phyloP scores from a whole-genome alignment of 495 filamentous ascomycete species.

The Aspergillus biplanus region DNA sequence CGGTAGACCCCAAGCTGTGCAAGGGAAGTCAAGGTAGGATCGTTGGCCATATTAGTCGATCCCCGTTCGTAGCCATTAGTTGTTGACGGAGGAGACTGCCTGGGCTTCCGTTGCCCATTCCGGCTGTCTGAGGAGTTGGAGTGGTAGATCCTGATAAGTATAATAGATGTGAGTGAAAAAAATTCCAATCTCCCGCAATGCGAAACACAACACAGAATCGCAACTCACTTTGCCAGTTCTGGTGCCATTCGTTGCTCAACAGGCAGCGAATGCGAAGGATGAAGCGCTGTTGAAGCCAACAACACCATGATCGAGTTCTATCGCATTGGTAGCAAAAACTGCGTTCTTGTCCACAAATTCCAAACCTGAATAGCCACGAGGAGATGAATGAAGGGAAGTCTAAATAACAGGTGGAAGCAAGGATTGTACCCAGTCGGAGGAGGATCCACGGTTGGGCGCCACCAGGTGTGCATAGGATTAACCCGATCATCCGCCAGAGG shows the following conservation, averaged over 20 bases:
- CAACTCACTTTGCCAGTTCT: conserved; percentile 18
- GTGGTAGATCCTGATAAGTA: neutral
- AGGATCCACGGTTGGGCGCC: conserved; percentile 3
- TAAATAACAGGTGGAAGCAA: neutral
- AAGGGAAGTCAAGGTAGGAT: conserved; percentile 62
- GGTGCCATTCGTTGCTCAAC: conserved; percentile 15
- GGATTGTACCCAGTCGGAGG: neutral
- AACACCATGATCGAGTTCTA: conserved; percentile 14
- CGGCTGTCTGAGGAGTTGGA: conserved; percentile 2
- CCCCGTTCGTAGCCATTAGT: neutral
- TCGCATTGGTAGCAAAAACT: conserved; percentile 14
- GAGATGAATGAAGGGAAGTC: neutral
- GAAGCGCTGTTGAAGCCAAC: conserved; percentile 18
- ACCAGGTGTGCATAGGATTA: neutral
- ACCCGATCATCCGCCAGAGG: conserved; percentile 5
- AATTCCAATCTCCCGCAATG: too few species aligned
- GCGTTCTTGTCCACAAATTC: conserved; percentile 1
- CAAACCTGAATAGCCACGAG: conserved; percentile 1
- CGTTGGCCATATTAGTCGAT: conserved; percentile 34
- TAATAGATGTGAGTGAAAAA: neutral
- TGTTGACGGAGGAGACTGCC: neutral
- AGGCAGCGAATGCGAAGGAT: conserved; percentile 10
- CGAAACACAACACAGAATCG: neutral
- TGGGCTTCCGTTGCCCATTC: conserved; percentile 4
- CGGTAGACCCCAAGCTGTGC: conserved; percentile 63